Percentiles rank a stretch among this genome's conserved stretches.
These are phyloP conservation scores for Neurospora sp. DNA, from an alignment of 2,329 filamentous ascomycete species.

Conservation along the genomic window DNA sequence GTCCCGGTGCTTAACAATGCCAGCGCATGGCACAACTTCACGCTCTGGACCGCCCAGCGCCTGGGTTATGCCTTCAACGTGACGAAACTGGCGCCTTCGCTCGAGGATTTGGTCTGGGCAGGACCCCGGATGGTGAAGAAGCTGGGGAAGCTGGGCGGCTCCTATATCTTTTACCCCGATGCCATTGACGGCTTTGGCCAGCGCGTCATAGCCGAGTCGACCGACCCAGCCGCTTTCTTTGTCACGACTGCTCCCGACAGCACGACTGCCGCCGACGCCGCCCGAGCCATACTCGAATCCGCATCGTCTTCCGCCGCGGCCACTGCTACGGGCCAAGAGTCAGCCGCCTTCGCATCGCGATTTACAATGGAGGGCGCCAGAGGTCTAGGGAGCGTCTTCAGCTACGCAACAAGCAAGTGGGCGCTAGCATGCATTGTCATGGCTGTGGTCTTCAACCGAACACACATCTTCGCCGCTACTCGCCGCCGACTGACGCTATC, in stretches of 20 bases:
- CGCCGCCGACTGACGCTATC: conserved; percentile 67
- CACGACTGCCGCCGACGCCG: conserved; percentile 22
- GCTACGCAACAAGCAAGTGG: conserved; percentile 87
- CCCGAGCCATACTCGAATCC: conserved; percentile 1
- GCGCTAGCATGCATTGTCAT: conserved; percentile 78
- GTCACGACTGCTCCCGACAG: conserved; percentile 8
- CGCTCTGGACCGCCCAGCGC: conserved; percentile 40
- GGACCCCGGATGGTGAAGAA: conserved; percentile 62
- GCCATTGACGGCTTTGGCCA: conserved; percentile 51
- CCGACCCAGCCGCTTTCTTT: conserved; percentile 31
- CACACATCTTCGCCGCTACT: conserved; percentile 86
- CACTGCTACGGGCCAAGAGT: conserved; percentile 32
- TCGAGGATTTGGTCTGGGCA: conserved; percentile 59
- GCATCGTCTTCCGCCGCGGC: conserved; percentile 27
- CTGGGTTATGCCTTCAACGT: conserved; percentile 39
- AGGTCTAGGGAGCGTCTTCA: conserved; percentile 77
- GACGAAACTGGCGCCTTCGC: conserved; percentile 50
- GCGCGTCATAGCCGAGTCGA: conserved; percentile 50
- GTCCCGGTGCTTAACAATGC: conserved; percentile 29
- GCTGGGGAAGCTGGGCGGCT: conserved; percentile 51
- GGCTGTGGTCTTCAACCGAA: conserved; percentile 81
- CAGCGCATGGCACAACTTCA: conserved; percentile 43
- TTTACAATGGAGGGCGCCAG: conserved; percentile 51
- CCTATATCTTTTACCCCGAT: conserved; percentile 51
- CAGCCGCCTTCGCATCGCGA: conserved; percentile 31